Conservation (phyloP, 331 rosid species). For the Cydonia oblonga region DNA sequence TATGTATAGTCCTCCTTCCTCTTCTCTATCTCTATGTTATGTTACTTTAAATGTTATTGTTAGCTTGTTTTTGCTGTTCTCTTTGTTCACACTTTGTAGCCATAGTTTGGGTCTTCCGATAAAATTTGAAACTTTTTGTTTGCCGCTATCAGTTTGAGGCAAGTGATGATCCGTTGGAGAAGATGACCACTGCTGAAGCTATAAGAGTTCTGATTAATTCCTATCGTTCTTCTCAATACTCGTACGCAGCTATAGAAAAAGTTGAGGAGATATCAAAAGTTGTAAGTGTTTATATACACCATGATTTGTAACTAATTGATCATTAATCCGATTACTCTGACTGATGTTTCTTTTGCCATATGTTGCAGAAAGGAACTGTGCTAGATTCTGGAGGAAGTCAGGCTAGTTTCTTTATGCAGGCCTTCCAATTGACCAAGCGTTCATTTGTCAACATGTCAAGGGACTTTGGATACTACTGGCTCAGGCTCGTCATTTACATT, state of each 20-base stretch:
- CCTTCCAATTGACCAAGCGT: conserved; percentile 65
- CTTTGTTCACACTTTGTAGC: neutral
- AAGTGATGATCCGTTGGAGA: conserved; percentile 84
- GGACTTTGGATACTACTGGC: conserved; percentile 98
- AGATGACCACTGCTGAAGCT: conserved; percentile 76
- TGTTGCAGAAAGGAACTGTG: conserved; percentile 74
- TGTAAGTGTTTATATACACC: conserved; percentile 36
- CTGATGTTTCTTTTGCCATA: neutral
- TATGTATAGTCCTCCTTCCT: conserved; percentile 2
- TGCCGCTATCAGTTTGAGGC: conserved; percentile 47
- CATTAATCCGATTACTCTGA: neutral
- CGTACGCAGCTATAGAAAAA: conserved; percentile 60
- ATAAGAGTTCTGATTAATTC: conserved; percentile 52
- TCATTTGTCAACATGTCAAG: conserved; percentile 93
- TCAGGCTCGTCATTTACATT: conserved; percentile 86
- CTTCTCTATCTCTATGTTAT: neutral
- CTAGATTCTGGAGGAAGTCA: conserved; percentile 90
- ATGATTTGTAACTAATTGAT: neutral
- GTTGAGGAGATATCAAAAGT: conserved; percentile 79
- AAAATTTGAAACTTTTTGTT: neutral
- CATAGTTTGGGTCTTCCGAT: neutral
- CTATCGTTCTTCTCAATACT: conserved; percentile 66
- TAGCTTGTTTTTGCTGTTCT: too few species aligned
- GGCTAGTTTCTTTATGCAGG: conserved; percentile 86
- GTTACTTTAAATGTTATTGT: neutral